phyloP scores from a whole-genome alignment of 192 early-diverging fungal genomes.

The Jimgerdemannia lactiflua region DNA sequence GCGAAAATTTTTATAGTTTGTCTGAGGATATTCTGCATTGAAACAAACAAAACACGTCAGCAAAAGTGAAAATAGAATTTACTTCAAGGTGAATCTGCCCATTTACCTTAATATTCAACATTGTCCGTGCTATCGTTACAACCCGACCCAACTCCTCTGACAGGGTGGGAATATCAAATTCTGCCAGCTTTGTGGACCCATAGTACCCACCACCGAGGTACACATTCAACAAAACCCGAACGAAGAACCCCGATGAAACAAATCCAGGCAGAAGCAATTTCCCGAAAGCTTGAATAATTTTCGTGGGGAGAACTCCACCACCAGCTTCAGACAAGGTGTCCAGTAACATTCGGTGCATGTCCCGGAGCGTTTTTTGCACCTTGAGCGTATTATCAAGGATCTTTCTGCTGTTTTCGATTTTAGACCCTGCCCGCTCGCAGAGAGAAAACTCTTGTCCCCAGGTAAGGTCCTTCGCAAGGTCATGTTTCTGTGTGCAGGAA shows the following conservation, averaged over 20 bases:
- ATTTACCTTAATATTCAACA: slow-evolving; percentile 19
- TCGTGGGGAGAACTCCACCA: slow-evolving; percentile 1
- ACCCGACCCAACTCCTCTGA: slow-evolving; percentile 7
- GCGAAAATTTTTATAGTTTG: neutral
- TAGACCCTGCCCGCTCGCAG: slow-evolving; percentile 16
- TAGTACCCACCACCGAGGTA: slow-evolving; percentile 16
- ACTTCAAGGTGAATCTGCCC: too few species aligned
- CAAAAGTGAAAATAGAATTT: slow-evolving; percentile 1
- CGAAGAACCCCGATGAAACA: slow-evolving; percentile 12
- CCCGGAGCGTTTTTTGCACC: slow-evolving; percentile 13
- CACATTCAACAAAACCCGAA: slow-evolving; percentile 8
- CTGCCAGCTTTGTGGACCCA: slow-evolving; percentile 1
- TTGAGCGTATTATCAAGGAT: slow-evolving; percentile 11
- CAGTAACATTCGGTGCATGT: slow-evolving; percentile 17
- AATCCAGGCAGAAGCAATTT: slow-evolving; percentile 18
- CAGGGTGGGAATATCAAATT: slow-evolving; percentile 13
- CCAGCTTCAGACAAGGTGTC: slow-evolving; percentile 7
- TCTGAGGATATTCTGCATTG: neutral
- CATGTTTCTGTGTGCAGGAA: slow-evolving; percentile 8
- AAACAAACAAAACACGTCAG: neutral
- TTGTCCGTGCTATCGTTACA: slow-evolving; percentile 11
- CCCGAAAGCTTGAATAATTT: neutral
- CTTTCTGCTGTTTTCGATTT: slow-evolving; percentile 10
- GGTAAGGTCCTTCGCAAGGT: slow-evolving; percentile 14
- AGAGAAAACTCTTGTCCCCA: slow-evolving; percentile 14